Percentiles rank a stretch among this genome's conserved stretches.
These are phyloP conservation scores for Trametes villosa DNA, from an alignment of 768 basidiomycete species.

Conservation along the genomic window DNA sequence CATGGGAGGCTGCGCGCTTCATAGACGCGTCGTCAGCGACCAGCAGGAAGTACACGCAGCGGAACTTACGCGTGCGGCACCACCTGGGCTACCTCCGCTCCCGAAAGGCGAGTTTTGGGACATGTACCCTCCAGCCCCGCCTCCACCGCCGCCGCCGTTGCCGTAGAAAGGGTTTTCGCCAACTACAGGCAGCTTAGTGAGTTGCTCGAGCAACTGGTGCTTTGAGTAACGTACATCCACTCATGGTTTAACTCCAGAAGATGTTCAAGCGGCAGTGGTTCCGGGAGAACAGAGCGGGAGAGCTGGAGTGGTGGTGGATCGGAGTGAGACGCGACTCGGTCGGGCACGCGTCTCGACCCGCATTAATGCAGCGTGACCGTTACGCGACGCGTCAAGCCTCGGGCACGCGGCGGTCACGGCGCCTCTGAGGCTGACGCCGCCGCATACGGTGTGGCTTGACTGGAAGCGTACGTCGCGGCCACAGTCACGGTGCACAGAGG, in stretches of 20 bases:
- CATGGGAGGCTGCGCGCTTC: conserved; percentile 46
- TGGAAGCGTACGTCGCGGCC: too few relatives aligned
- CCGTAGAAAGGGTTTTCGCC: conserved; percentile 47
- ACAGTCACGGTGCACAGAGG: too few relatives aligned
- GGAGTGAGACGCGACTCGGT: conserved; percentile 17
- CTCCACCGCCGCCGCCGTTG: conserved; percentile 23
- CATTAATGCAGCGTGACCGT: conserved; percentile 1
- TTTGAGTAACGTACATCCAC: conserved; percentile 44
- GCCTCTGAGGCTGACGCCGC: too few relatives aligned
- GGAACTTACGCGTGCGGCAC: conserved; percentile 45
- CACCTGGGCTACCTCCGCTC: conserved; percentile 61
- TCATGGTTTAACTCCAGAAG: conserved; percentile 35
- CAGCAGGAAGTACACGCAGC: conserved; percentile 22
- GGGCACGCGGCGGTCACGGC: conserved; percentile 6
- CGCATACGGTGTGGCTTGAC: too few relatives aligned
- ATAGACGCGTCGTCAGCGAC: neutral
- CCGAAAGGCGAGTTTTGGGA: conserved; percentile 64
- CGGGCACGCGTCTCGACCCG: conserved; percentile 6
- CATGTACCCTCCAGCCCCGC: conserved; percentile 44
- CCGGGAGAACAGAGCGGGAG: neutral
- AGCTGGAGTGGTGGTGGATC: neutral
- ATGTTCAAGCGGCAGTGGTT: neutral
- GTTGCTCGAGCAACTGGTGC: neutral
- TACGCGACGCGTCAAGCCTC: conserved; percentile 22
- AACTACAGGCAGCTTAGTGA: conserved; percentile 9